Percentiles rank a stretch among this genome's conserved stretches.
phyloP scores from a whole-genome alignment of 2,329 filamentous ascomycete genomes.

The Pseudogymnoascus sp. region DNA sequence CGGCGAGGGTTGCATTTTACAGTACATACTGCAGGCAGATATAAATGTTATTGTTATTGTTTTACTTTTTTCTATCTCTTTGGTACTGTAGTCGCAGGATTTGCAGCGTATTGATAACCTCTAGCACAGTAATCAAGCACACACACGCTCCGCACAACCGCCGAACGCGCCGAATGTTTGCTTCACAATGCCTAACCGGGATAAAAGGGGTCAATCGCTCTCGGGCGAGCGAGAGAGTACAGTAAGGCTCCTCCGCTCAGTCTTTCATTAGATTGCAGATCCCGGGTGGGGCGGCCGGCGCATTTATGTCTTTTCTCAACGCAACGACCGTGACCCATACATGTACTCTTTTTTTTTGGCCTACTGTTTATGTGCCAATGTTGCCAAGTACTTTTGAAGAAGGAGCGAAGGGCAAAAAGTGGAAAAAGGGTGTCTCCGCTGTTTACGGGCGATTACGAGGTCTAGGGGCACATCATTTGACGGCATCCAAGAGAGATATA shows the following conservation, averaged over 20 bases:
- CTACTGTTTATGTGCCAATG: background rate
- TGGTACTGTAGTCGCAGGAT: background rate
- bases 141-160: background rate
- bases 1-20: background rate
- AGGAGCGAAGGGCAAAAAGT: background rate
- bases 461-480: background rate
- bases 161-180: background rate
- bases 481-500: background rate
- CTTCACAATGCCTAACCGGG: background rate
- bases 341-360: too few species aligned
- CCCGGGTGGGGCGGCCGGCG: background rate
- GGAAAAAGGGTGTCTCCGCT: background rate
- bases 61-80: background rate
- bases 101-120: background rate
- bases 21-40: conserved; percentile 1
- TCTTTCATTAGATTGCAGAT: conserved; percentile 5
- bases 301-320: conserved; percentile 1
- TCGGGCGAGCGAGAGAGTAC: conserved; percentile 7
- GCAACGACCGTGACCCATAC: conserved; percentile 4
- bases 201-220: background rate
- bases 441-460: background rate
- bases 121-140: background rate
- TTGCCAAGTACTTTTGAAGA: background rate
- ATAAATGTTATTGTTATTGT: conserved; percentile 9
- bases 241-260: conserved; percentile 4